These are phyloP conservation scores for Venturia asperata DNA, from an alignment of 2,329 filamentous ascomycete species.

Conservation along the genomic window DNA sequence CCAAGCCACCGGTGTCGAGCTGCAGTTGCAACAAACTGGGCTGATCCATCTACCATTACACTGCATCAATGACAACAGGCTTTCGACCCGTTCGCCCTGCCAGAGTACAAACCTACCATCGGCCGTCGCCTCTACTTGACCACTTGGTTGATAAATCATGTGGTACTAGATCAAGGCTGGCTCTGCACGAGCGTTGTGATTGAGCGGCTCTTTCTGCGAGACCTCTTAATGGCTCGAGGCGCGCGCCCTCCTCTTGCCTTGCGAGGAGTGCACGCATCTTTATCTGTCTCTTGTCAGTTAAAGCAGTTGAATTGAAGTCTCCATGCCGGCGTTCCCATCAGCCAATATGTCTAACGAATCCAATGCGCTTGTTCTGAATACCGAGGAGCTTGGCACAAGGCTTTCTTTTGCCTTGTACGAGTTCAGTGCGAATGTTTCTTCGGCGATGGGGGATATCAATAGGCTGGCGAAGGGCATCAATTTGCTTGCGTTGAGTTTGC, in stretches of 20 bases:
- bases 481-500: conserved; percentile 31
- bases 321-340: conserved; percentile 1
- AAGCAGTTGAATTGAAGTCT: neutral
- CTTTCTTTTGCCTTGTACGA: conserved; percentile 32
- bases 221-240: conserved; percentile 5
- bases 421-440: conserved; percentile 25
- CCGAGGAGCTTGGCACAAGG: conserved; percentile 30
- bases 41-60: neutral
- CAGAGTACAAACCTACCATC: neutral
- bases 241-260: neutral
- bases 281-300: neutral
- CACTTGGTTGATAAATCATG: neutral
- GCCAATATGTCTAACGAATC: conserved; percentile 14
- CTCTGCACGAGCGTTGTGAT: neutral
- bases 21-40: neutral
- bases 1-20: conserved; percentile 6
- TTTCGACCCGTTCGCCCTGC: neutral
- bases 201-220: conserved; percentile 9
- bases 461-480: conserved; percentile 31
- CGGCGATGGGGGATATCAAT: conserved; percentile 27
- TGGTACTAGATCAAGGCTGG: conserved; percentile 7
- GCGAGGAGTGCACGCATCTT: conserved; percentile 1
- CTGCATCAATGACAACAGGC: neutral
- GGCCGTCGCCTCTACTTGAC: neutral
- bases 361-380: conserved; percentile 27